Percentiles rank a stretch among this genome's conserved stretches.
Evolutionary conservation across 805 yeast species (phyloP).

Genomic region (Metahyphopichia silvanorum): DNA sequence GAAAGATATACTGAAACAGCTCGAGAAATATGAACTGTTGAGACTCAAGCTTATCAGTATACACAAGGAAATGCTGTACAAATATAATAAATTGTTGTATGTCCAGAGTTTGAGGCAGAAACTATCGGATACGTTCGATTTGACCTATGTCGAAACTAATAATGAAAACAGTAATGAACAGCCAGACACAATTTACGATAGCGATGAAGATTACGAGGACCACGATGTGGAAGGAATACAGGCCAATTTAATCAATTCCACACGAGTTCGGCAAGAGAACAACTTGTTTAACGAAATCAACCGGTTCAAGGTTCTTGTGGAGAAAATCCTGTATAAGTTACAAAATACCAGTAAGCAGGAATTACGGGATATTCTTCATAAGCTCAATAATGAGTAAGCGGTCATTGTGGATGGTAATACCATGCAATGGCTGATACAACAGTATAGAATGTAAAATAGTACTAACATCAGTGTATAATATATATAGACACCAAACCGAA

Average conservation of each 20-base stretch:
- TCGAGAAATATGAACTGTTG: constrained; percentile 17
- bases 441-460: no score
- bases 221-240: constrained; percentile 5
- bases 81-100: constrained; percentile 27
- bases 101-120: constrained; percentile 12
- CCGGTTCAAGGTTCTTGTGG: constrained; percentile 25
- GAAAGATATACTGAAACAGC: not conserved
- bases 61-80: constrained; percentile 19
- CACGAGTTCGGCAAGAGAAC: constrained; percentile 2
- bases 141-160: not conserved
- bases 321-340: constrained; percentile 15
- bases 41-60: constrained; percentile 13
- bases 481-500: no score
- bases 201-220: constrained; percentile 14
- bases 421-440: no score
- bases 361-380: not conserved
- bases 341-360: constrained; percentile 1
- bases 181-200: constrained; percentile 10
- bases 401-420: no score
- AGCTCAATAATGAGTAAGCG: not conserved
- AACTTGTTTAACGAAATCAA: constrained; percentile 15
- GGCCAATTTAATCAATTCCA: constrained; percentile 6
- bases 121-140: constrained; percentile 3
- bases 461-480: no score
- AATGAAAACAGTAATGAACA: not conserved